These are phyloP conservation scores for Artemisia annua DNA, from an alignment of 129 eudicot genomes.

Conservation along the genomic window DNA sequence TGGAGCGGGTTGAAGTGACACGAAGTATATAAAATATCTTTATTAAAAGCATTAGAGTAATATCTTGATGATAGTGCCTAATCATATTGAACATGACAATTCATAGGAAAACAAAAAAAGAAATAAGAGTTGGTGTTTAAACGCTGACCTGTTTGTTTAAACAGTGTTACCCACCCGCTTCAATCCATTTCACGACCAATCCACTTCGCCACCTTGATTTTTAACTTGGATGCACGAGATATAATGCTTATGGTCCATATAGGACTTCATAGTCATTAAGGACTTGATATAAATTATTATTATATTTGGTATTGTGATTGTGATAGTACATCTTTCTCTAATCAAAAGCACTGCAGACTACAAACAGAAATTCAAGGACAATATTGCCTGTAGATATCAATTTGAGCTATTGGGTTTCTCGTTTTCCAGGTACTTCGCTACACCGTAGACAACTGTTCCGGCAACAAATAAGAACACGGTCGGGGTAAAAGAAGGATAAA, in stretches of 20 bases:
- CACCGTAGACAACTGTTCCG: slow-evolving; percentile 86
- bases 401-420: slow-evolving; percentile 49
- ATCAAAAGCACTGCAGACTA: neutral
- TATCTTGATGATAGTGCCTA: neutral
- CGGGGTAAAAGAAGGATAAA: slow-evolving; percentile 90
- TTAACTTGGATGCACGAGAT: slow-evolving; percentile 3
- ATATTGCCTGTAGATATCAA: slow-evolving; percentile 31
- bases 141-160: neutral
- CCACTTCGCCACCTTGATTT: neutral
- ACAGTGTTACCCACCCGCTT: neutral
- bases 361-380: neutral
- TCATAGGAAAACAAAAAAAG: neutral
- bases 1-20: neutral
- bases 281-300: neutral
- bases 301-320: slow-evolving; percentile 4
- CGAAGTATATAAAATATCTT: neutral
- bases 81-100: neutral
- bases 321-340: slow-evolving; percentile 4
- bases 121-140: neutral
- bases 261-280: neutral
- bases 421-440: slow-evolving; percentile 69
- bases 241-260: neutral
- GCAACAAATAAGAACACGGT: slow-evolving; percentile 87
- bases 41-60: neutral
- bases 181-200: neutral